Percentiles rank a stretch among this genome's conserved stretches.
phyloP scores from a whole-genome alignment of 306 rosid genomes.

The Quercus rubra region DNA sequence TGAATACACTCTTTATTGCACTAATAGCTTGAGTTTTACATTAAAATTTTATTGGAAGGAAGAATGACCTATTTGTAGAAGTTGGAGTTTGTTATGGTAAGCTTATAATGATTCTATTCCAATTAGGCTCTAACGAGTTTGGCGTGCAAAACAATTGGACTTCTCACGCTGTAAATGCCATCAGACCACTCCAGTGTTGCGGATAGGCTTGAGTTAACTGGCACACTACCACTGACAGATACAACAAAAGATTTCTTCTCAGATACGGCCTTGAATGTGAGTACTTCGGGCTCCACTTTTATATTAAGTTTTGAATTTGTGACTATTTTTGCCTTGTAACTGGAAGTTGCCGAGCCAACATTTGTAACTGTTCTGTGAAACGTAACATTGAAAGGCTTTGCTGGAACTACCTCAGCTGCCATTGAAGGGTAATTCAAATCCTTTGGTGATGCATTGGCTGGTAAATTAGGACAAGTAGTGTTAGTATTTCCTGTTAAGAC shows the following conservation, averaged over 20 bases:
- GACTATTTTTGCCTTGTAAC: constrained; percentile 6
- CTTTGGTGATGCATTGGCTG: neutral
- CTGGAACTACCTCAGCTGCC: neutral
- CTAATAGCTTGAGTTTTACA: no score
- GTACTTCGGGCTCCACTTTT: constrained; percentile 19
- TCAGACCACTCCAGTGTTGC: constrained; percentile 30
- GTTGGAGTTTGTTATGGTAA: no score
- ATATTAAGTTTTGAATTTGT: neutral
- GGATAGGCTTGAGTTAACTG: neutral
- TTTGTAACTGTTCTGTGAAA: constrained; percentile 27
- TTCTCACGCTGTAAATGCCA: constrained; percentile 20
- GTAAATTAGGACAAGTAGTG: no score
- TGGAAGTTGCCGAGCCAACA: constrained; percentile 27
- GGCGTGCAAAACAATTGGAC: constrained; percentile 17
- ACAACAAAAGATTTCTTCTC: constrained; percentile 28
- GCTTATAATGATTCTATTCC: no score
- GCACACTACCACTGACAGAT: constrained; percentile 6
- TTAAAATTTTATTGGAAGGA: no score
- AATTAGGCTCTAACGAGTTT: no score
- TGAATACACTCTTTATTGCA: no score
- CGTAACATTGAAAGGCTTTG: neutral
- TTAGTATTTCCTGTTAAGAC: neutral
- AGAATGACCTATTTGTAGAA: no score
- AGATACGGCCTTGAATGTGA: constrained; percentile 18
- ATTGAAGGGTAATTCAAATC: constrained; percentile 39